Evolutionary conservation across 352 stramenopile genomes (phyloP).

Genomic region (Thalassiosira livingstoniorum): DNA sequence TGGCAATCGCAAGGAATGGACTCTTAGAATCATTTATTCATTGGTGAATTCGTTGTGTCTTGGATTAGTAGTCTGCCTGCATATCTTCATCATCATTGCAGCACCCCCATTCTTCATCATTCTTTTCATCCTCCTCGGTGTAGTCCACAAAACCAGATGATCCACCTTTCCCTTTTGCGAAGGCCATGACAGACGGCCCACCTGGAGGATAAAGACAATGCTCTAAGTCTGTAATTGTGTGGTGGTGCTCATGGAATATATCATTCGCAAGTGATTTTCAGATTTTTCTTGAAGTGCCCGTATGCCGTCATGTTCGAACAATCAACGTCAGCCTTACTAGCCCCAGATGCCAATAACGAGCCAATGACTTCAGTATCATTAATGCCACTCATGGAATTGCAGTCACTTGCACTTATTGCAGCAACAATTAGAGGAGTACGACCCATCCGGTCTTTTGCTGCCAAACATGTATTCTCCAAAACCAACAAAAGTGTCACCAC

Average conservation of each 20-base stretch:
- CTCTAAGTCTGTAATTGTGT: constrained; percentile 22
- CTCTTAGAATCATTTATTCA: no score
- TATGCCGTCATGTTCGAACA: constrained; percentile 29
- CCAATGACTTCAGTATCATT: constrained; percentile 34
- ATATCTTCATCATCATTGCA: no score
- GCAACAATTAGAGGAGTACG: constrained; percentile 28
- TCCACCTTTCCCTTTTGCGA: constrained; percentile 13
- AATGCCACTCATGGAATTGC: constrained; percentile 25
- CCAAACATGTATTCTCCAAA: neutral
- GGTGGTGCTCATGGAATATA: neutral
- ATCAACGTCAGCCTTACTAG: constrained; percentile 18
- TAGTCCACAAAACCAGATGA: constrained; percentile 34
- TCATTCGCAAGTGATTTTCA: neutral
- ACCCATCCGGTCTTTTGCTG: constrained; percentile 3
- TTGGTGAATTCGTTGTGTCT: no score
- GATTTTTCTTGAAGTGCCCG: constrained; percentile 25
- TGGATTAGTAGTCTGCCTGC: no score
- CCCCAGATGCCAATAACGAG: constrained; percentile 15
- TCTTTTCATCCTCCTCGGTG: constrained; percentile 18
- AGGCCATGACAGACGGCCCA: constrained; percentile 13
- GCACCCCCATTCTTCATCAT: no score
- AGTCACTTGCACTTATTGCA: constrained; percentile 16
- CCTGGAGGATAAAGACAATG: constrained; percentile 24
- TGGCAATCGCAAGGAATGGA: no score
- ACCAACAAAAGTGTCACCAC: constrained; percentile 24